Evolutionary conservation across 2,329 filamentous ascomycete species (phyloP), one percentile per base, ranked within the genome.

Genomic region (Periconia macrospinosa): DNA sequence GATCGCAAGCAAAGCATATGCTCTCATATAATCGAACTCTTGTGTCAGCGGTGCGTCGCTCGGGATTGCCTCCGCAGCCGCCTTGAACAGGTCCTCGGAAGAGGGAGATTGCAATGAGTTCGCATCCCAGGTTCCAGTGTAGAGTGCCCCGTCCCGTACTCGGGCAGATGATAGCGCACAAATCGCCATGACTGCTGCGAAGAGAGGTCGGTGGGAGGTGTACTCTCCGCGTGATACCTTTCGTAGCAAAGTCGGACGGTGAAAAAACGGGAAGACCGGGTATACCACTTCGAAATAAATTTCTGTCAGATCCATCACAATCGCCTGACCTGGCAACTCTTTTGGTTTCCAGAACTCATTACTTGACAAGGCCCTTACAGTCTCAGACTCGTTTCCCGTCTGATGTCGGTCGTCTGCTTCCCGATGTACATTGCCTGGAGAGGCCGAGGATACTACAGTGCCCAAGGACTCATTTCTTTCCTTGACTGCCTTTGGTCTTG

Each of bases 1-100:
- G 47, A 84, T 69, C 5, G 81, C 77, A 27, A 84, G 68, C 6
- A 83, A 66, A 11, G 77, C 79, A 60, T 74, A 79, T 7, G 77
- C 72, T 19, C 78, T 67, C 62, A 83, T 71, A 49, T 72, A 76
- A 49, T 79, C 70, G 6, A 78, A 57, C 30, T 72, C 69, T 19
- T 62, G 62, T 13, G 65, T 70, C 19, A 63, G 56, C 11, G 61
- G 67, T 27, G 47, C 27, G 14, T 49, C 43, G n/a, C 47, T 41
- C 9, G 52, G 43, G 23, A 47, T 33, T 33, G 47, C 30, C 18
- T 54, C 47, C 35, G 30, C 27, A 2, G 44, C 52, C 3, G 52
- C 52, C 2, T 44, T 44, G 23, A 43, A 46, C 30, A 54, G 50
- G 15, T 27, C 30, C 20, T 50, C 35, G 15, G 47, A 47, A 30